Evolutionary conservation across 352 stramenopile genomes (phyloP).

Genomic region (Phytophthora tentaculata): DNA sequence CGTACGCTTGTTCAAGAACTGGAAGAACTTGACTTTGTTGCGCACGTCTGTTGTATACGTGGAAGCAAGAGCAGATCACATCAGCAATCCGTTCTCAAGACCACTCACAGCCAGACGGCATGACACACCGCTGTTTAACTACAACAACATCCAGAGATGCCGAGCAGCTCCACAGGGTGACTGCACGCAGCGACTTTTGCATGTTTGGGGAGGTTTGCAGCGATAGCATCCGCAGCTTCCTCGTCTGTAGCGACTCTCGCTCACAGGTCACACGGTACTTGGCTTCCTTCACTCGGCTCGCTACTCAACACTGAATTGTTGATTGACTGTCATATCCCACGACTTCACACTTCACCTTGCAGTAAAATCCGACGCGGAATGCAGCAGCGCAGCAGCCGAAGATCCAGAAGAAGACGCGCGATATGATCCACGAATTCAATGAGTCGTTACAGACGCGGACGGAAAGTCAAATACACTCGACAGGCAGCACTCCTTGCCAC

Average conservation of each 20-base stretch:
- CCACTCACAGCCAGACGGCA: constrained; percentile 71
- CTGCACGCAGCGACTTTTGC: constrained; percentile 92
- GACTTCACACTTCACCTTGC: constrained; percentile 20
- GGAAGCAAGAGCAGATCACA: constrained; percentile 38
- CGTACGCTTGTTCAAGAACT: constrained; percentile 98
- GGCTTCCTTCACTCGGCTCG: constrained; percentile 2
- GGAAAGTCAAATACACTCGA: constrained; percentile 26
- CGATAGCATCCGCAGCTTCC: constrained; percentile 18
- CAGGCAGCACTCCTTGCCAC: constrained; percentile 29
- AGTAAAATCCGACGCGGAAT: constrained; percentile 31
- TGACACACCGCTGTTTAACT: constrained; percentile 64
- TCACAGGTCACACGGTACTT: background rate
- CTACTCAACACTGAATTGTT: constrained; percentile 11
- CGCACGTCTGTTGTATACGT: constrained; percentile 83
- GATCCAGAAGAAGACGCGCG: constrained; percentile 7
- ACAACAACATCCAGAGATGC: constrained; percentile 28
- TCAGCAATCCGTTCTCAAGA: constrained; percentile 40
- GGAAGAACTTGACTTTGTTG: constrained; percentile 98
- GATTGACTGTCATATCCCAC: constrained; percentile 10
- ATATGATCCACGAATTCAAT: constrained; percentile 5
- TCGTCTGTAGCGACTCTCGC: constrained; percentile 18
- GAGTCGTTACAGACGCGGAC: constrained; percentile 13
- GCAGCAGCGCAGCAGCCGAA: constrained; percentile 12
- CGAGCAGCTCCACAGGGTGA: constrained; percentile 59
- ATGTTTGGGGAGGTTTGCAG: constrained; percentile 72